These are phyloP conservation scores for Circinella minor DNA, from an alignment of 371 early-diverging fungal species.

Conservation along the genomic window DNA sequence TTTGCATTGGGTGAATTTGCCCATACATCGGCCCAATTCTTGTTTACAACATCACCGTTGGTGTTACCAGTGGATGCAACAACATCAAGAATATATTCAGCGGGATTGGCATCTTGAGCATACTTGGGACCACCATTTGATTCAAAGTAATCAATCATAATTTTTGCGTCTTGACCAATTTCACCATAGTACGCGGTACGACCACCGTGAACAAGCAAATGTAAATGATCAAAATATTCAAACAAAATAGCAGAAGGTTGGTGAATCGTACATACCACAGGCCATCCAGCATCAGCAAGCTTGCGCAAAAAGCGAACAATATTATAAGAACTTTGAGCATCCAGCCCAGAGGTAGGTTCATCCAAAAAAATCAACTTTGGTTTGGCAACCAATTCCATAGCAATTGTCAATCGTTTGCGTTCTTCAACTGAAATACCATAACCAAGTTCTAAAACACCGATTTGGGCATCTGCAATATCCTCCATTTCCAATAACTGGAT, in stretches of 20 bases:
- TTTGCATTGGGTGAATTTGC: slow-evolving; percentile 34
- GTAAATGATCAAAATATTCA: slow-evolving; percentile 64
- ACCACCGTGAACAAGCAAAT: slow-evolving; percentile 70
- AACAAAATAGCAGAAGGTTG: slow-evolving; percentile 69
- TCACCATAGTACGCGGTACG: slow-evolving; percentile 62
- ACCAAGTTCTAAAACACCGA: slow-evolving; percentile 45
- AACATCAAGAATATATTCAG: slow-evolving; percentile 67
- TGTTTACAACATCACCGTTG: slow-evolving; percentile 21
- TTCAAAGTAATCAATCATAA: slow-evolving; percentile 64
- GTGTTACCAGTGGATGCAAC: slow-evolving; percentile 41
- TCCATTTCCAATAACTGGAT: slow-evolving; percentile 63
- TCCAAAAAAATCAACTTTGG: slow-evolving; percentile 82
- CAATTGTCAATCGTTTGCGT: slow-evolving; percentile 68
- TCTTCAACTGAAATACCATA: slow-evolving; percentile 64
- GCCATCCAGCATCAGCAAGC: slow-evolving; percentile 62
- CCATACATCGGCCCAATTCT: slow-evolving; percentile 64
- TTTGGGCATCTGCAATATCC: slow-evolving; percentile 52
- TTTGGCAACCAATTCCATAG: slow-evolving; percentile 71
- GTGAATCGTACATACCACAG: slow-evolving; percentile 66
- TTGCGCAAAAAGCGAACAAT: slow-evolving; percentile 67
- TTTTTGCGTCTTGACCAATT: slow-evolving; percentile 53
- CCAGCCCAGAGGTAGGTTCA: slow-evolving; percentile 80
- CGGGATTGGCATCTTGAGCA: slow-evolving; percentile 60
- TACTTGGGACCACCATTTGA: slow-evolving; percentile 56
- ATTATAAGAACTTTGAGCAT: slow-evolving; percentile 67